Percentiles rank a stretch among this genome's conserved stretches.
Conservation (phyloP, 805 yeast genomes). For the Schwanniomyces sp. region DNA sequence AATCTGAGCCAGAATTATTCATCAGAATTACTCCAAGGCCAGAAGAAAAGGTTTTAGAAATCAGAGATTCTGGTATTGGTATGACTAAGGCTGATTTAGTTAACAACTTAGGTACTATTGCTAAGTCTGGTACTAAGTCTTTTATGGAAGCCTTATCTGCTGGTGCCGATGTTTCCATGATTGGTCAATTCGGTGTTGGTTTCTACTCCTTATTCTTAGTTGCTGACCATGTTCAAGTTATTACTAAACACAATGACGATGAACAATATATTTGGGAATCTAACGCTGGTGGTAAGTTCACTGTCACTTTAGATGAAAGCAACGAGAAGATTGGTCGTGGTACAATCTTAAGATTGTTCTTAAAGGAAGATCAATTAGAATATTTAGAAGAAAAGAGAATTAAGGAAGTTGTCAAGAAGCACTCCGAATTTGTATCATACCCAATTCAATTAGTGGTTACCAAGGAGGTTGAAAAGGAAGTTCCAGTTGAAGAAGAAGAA, state of each 20-base stretch:
- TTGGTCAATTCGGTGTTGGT: constrained; percentile 99
- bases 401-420: constrained; percentile 98
- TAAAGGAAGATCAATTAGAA: constrained; percentile 98
- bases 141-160: constrained; percentile 99
- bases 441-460: constrained; percentile 98
- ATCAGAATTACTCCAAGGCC: constrained; percentile 97
- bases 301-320: constrained; percentile 85
- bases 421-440: constrained; percentile 98
- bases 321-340: constrained; percentile 93
- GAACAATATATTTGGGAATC: constrained; percentile 99
- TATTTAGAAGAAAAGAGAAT: constrained; percentile 99
- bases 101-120: constrained; percentile 99
- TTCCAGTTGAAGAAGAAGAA: constrained; percentile 72
- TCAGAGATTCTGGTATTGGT: constrained; percentile 99
- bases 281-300: constrained; percentile 99
- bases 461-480: constrained; percentile 98
- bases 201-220: constrained; percentile 99
- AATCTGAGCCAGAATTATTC: constrained; percentile 93
- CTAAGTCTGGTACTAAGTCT: constrained; percentile 99
- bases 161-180: constrained; percentile 99
- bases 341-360: constrained; percentile 89
- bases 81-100: constrained; percentile 99
- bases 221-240: constrained; percentile 98
- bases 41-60: constrained; percentile 90
- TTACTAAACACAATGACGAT: constrained; percentile 97